Conservation (phyloP, 75 land plant genomes). For the Pseudotsuga menziesii region DNA sequence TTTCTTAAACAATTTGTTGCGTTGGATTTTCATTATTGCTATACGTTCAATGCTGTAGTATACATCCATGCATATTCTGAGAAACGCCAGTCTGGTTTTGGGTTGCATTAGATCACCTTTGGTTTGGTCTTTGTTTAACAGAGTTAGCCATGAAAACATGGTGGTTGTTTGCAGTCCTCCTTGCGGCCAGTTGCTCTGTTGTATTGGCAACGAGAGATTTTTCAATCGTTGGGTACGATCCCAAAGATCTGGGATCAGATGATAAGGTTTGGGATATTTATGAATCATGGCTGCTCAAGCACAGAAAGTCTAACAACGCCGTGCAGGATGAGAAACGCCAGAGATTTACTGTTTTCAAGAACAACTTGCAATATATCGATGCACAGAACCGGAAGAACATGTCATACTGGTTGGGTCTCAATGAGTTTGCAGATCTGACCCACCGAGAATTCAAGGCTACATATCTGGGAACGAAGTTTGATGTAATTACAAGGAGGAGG, state of each 20-base stretch:
- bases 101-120: too few relatives aligned
- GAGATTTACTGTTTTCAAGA: conserved; percentile 51
- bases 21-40: too few relatives aligned
- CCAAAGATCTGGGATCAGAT: conserved; percentile 13
- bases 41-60: too few relatives aligned
- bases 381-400: conserved; percentile 24
- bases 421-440: conserved; percentile 53
- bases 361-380: conserved; percentile 47
- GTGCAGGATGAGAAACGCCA: conserved; percentile 32
- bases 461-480: conserved; percentile 33
- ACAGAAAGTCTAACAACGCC: conserved; percentile 22
- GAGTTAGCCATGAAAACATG: too few relatives aligned
- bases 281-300: conserved; percentile 26
- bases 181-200: too few relatives aligned
- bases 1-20: too few relatives aligned
- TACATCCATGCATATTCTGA: too few relatives aligned
- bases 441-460: conserved; percentile 52
- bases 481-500: not conserved
- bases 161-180: too few relatives aligned
- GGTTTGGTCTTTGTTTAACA: too few relatives aligned
- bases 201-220: conserved; percentile 5
- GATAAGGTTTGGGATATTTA: conserved; percentile 18
- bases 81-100: too few relatives aligned
- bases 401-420: conserved; percentile 54
- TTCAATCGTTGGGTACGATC: conserved; percentile 23